These are phyloP conservation scores for Ceratocystis huliohia DNA, from an alignment of 2,329 filamentous ascomycete species.

Conservation along the genomic window DNA sequence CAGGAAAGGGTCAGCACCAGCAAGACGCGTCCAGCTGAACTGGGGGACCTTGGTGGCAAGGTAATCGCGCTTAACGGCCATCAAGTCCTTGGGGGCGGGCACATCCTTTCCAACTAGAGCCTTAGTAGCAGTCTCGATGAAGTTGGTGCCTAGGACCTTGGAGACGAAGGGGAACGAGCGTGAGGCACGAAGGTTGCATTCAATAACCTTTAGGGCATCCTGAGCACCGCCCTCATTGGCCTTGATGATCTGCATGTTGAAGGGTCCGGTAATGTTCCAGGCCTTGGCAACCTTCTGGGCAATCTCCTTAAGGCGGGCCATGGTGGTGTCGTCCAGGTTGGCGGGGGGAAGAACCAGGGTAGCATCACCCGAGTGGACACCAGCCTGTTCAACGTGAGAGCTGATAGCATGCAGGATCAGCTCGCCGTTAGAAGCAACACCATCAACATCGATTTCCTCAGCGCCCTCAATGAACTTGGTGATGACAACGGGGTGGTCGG, in stretches of 20 bases:
- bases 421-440: constrained; percentile 73
- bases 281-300: constrained; percentile 92
- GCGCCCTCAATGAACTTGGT: constrained; percentile 97
- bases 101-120: constrained; percentile 78
- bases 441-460: constrained; percentile 92
- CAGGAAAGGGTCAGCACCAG: constrained; percentile 91
- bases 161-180: constrained; percentile 97
- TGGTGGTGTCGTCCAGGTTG: constrained; percentile 61
- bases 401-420: constrained; percentile 84
- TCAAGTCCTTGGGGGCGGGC: constrained; percentile 73
- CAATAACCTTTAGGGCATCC: constrained; percentile 74
- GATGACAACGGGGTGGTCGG: constrained; percentile 95
- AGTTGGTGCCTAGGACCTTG: constrained; percentile 93
- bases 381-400: constrained; percentile 92
- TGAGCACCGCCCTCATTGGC: constrained; percentile 64
- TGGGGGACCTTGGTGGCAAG: constrained; percentile 95
- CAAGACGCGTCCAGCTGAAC: constrained; percentile 97
- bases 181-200: constrained; percentile 94
- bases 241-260: constrained; percentile 99
- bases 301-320: constrained; percentile 87
- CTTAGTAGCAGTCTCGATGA: constrained; percentile 90
- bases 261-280: constrained; percentile 93
- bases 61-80: constrained; percentile 81
- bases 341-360: constrained; percentile 83
- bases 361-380: constrained; percentile 95